Base-by-base conservation (phyloP, 352 stramenopile species). In the Globisporangium spinosum region DNA sequence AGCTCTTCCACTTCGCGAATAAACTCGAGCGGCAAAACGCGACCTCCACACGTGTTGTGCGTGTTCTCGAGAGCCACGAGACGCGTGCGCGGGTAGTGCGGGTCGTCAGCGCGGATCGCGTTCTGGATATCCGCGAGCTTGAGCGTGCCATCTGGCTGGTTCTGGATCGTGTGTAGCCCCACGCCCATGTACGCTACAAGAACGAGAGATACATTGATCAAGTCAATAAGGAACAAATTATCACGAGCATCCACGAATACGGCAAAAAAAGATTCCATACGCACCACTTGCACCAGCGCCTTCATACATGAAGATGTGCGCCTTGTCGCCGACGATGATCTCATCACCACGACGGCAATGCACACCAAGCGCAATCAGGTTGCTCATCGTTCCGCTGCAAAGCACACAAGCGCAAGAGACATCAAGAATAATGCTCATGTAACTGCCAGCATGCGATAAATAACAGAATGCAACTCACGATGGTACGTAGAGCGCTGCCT, bases 231-330 rank as follows among this genome's bases (percentile, higher is more conserved):
- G 12, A 17, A 15, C 5, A n/a, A 20, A 32, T 47, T n/a, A 70
- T 49, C 55, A 47, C 4, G 13, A n/a, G 12, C 20, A n/a, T 10
- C 9, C 8, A 55, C n/a, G 2, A 10, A 10, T 7, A 32, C 29
- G 29, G 4, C 29, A 32, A 32, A 32, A 29, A 32, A 32, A 32
- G 29, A 32, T 4, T 32, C 29, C 29, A 32, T 38, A 72, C 78
- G 65, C 58, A 95, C 87, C 85, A 58, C 76, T 95, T 2, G 90
- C 85, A 47, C 95, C 95, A 6, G 84, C 94, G 62, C 90, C 94
- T 85, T 99, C 97, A 75, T 98, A 99, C 54, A 98, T 76, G 79
- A 97, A 98, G 58, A 99, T 98, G 75, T 99, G 97, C 35, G 94
- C 92, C 71, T 96, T 86, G 65, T 95, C 78, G 29, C 97, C 97